Percentiles rank a stretch among this genome's conserved stretches.
phyloP scores from a whole-genome alignment of 805 yeast species.

The Nakazawaea siamensis region DNA sequence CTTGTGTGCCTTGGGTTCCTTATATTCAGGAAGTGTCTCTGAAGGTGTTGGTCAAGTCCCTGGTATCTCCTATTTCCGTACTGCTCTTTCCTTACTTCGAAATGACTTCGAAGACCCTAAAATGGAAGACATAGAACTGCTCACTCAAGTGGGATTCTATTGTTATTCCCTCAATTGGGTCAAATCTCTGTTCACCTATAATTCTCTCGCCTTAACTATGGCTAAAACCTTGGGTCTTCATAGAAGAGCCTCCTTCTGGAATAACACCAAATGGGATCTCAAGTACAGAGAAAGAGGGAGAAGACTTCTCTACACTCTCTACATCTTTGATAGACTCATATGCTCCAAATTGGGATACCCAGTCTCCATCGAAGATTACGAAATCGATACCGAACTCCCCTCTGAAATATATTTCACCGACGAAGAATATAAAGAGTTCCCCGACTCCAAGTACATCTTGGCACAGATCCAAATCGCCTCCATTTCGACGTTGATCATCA shows the following conservation, averaged over 20 bases:
- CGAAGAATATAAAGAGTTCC: constrained; percentile 7
- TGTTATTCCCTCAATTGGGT: constrained; percentile 8
- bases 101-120: constrained; percentile 9
- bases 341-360: constrained; percentile 83
- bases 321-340: constrained; percentile 52
- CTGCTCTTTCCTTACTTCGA: constrained; percentile 3
- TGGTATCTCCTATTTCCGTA: constrained; percentile 6
- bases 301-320: constrained; percentile 30
- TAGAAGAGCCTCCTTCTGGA: constrained; percentile 8
- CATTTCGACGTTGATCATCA: constrained; percentile 4
- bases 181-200: constrained; percentile 7
- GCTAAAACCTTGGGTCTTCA: constrained; percentile 9
- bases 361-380: constrained; percentile 68
- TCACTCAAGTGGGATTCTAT: constrained; percentile 8
- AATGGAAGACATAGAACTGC: constrained; percentile 9
- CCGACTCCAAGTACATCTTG: constrained; percentile 8
- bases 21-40: constrained; percentile 5
- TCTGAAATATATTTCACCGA: constrained; percentile 8
- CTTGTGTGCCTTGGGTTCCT: constrained; percentile 10
- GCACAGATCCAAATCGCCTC: constrained; percentile 10
- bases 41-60: constrained; percentile 4
- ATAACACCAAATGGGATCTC: constrained; percentile 7
- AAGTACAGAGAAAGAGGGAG: constrained; percentile 32
- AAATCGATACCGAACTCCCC: constrained; percentile 76
- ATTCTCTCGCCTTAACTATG: constrained; percentile 6